These are phyloP conservation scores for Quercus aquifolioides DNA, from an alignment of 306 rosid species.

Conservation along the genomic window DNA sequence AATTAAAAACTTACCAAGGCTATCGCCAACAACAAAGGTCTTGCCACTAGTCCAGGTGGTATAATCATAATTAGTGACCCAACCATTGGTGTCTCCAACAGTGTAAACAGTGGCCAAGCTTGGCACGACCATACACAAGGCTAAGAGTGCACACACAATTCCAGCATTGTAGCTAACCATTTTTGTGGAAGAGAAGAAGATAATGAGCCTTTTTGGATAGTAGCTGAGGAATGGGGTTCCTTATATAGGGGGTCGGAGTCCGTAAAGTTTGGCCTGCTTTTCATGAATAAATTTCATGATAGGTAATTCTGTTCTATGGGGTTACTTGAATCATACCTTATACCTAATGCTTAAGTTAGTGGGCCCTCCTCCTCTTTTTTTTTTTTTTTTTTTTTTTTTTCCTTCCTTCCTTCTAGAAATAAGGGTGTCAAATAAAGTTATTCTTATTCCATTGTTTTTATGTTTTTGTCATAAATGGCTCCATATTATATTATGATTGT, in stretches of 20 bases:
- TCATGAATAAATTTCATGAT: background rate
- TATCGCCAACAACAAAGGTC: conserved; percentile 69
- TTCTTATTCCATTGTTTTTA: conserved; percentile 6
- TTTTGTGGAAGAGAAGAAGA: conserved; percentile 1
- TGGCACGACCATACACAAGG: conserved; percentile 41
- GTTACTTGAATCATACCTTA: conserved; percentile 54
- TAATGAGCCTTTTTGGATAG: conserved; percentile 16
- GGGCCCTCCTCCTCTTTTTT: background rate
- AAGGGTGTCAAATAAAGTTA: conserved; percentile 35
- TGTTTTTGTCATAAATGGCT: no score
- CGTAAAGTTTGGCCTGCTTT: conserved; percentile 56
- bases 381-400: background rate
- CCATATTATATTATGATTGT: no score
- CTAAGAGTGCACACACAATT: conserved; percentile 30
- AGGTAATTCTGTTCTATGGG: conserved; percentile 32
- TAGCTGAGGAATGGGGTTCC: conserved; percentile 21
- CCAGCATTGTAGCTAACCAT: conserved; percentile 44
- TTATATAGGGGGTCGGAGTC: conserved; percentile 51
- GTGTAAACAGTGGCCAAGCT: conserved; percentile 58
- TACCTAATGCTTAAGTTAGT: conserved; percentile 46
- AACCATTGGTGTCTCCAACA: conserved; percentile 77
- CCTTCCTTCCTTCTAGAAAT: background rate
- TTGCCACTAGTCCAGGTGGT: conserved; percentile 68
- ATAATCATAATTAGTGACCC: conserved; percentile 65
- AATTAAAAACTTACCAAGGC: conserved; percentile 43